Evolutionary conservation across 345 rosid genomes (phyloP).

Genomic region (Bruguiera gymnorhiza): DNA sequence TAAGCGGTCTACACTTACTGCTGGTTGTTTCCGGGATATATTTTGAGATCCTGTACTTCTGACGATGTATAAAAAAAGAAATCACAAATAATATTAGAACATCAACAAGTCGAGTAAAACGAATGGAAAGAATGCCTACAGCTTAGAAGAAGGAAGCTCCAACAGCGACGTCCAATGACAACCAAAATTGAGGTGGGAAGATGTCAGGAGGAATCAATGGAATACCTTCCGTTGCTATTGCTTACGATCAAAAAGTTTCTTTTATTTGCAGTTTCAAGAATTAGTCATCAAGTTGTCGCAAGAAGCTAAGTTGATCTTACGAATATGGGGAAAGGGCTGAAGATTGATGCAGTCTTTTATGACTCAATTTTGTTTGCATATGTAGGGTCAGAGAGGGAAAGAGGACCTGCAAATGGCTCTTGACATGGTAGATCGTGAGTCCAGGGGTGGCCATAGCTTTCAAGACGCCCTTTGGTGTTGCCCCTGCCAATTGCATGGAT

Average conservation of each 20-base stretch:
- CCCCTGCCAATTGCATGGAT: constrained; percentile 34
- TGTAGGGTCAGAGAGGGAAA: neutral
- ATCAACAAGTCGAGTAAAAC: too few species aligned
- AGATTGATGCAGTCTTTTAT: too few species aligned
- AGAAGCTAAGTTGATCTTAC: neutral
- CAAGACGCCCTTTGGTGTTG: constrained; percentile 62
- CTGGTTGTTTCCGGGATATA: constrained; percentile 47
- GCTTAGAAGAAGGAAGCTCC: too few species aligned
- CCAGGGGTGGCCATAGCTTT: constrained; percentile 48
- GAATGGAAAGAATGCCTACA: too few species aligned
- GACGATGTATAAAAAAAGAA: constrained; percentile 3
- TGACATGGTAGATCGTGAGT: constrained; percentile 63
- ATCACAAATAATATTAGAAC: neutral
- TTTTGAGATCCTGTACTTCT: constrained; percentile 67
- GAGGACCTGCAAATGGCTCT: constrained; percentile 70
- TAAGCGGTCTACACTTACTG: constrained; percentile 31
- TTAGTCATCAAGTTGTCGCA: too few species aligned
- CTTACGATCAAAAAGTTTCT: too few species aligned
- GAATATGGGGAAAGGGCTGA: neutral
- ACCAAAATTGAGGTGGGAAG: too few species aligned
- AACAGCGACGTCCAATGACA: too few species aligned
- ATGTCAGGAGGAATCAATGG: too few species aligned
- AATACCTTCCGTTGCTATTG: too few species aligned
- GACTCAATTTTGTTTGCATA: too few species aligned
- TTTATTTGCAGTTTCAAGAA: too few species aligned